Evolutionary conservation across 345 rosid genomes (phyloP).

Genomic region (Pistacia atlantica): DNA sequence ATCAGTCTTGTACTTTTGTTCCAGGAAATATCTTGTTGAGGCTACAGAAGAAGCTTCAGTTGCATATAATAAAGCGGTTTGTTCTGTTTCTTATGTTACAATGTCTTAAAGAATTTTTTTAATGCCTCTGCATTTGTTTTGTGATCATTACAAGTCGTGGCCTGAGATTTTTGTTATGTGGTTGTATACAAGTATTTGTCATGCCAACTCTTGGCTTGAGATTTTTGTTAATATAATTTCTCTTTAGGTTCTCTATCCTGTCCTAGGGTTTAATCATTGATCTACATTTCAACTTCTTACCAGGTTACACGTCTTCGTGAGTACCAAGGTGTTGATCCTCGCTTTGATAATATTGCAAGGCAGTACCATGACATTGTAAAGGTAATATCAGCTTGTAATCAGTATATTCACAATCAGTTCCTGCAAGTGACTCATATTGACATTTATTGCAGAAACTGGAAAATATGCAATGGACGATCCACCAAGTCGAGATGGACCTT

Average conservation of each 20-base stretch:
- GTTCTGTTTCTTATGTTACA: conserved; percentile 28
- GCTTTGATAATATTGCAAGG: conserved; percentile 85
- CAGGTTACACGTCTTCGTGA: conserved; percentile 97
- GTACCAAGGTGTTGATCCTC: conserved; percentile 98
- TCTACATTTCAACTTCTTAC: conserved; percentile 4
- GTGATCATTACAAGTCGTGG: too few species aligned
- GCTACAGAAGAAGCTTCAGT: conserved; percentile 96
- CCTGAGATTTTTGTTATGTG: too few species aligned
- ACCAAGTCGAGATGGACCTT: conserved; percentile 93
- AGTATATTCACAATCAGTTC: neutral
- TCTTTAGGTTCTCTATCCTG: too few species aligned
- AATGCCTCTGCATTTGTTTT: neutral
- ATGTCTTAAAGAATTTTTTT: neutral
- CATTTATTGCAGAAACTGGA: conserved; percentile 70
- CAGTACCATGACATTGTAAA: conserved; percentile 93
- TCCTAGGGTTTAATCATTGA: conserved; percentile 1
- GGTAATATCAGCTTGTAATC: conserved; percentile 41
- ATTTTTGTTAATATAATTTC: too few species aligned
- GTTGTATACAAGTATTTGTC: too few species aligned
- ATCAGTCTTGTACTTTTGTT: conserved; percentile 6
- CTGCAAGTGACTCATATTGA: conserved; percentile 18
- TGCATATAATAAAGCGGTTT: conserved; percentile 95
- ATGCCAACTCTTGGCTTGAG: too few species aligned
- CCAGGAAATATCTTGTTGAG: conserved; percentile 88
- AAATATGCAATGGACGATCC: conserved; percentile 95